Evolutionary conservation across 2,329 filamentous ascomycete species (phyloP).

Genomic region (Metarhizium robertsii): DNA sequence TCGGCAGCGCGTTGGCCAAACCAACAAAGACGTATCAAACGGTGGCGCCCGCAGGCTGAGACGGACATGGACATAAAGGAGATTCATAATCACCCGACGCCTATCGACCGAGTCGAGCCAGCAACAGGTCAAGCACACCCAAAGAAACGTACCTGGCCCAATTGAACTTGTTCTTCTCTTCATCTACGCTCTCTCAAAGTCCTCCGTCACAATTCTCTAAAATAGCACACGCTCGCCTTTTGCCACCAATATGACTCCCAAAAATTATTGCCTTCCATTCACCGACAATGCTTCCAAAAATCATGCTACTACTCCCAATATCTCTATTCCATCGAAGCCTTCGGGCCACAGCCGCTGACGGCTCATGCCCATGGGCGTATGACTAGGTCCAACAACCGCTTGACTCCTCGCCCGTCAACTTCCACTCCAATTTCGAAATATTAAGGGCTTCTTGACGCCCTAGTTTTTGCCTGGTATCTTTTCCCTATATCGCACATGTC

Average conservation of each 20-base stretch:
- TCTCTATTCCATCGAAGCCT: neutral
- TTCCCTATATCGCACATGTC: neutral
- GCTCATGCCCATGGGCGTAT: neutral
- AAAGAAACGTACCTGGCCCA: neutral
- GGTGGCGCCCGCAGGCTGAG: neutral
- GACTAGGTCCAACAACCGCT: neutral
- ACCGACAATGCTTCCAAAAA: neutral
- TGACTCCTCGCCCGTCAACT: neutral
- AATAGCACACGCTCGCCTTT: conserved; percentile 5
- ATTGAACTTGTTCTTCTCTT: neutral
- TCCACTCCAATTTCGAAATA: neutral
- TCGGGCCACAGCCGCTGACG: neutral
- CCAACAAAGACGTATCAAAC: neutral
- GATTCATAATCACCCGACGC: neutral
- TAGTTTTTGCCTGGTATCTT: neutral
- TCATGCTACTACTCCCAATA: neutral
- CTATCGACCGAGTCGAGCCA: neutral
- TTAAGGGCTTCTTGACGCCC: neutral
- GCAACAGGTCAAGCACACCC: neutral
- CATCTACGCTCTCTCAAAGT: neutral
- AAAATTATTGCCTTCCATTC: neutral
- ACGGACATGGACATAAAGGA: no score
- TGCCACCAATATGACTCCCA: conserved; percentile 2
- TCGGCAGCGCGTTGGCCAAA: neutral
- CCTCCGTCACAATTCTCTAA: neutral